Percentiles rank a stretch among this genome's conserved stretches.
Conservation (phyloP, 257 asterid genomes). For the Solanum verrucosum region DNA sequence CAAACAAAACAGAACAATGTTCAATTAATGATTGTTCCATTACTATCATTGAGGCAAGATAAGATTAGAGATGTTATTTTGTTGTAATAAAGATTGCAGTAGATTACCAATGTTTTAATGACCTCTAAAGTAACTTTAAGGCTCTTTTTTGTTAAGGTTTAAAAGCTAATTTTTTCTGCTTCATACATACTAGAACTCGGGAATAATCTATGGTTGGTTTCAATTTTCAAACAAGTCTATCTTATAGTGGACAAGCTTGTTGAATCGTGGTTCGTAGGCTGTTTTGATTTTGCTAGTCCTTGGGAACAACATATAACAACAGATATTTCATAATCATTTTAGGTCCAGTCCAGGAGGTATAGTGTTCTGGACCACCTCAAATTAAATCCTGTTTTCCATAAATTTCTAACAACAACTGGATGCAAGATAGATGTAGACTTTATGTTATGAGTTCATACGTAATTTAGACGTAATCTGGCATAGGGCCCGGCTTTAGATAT, state of each 20-base stretch:
- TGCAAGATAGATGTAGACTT: too few species aligned
- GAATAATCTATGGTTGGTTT: not conserved
- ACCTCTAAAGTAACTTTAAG: not conserved
- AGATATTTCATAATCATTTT: not conserved
- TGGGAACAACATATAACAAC: not conserved
- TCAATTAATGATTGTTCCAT: not conserved
- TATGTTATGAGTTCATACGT: too few species aligned
- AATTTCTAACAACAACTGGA: too few species aligned
- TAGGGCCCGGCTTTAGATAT: too few species aligned
- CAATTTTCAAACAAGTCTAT: not conserved
- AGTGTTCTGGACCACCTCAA: not conserved
- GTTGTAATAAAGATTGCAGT: not conserved
- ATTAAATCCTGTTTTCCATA: too few species aligned
- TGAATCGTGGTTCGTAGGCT: not conserved
- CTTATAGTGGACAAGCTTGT: not conserved
- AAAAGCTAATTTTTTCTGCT: not conserved
- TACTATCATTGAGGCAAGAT: slow-evolving; percentile 9
- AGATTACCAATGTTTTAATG: not conserved
- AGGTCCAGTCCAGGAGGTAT: not conserved
- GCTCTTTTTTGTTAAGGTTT: not conserved
- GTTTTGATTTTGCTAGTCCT: not conserved
- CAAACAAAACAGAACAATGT: not conserved
- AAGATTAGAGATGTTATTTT: not conserved
- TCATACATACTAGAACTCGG: not conserved
- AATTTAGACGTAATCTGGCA: too few species aligned